These are phyloP conservation scores for Coprinopsis cinerea DNA, from an alignment of 768 basidiomycete genomes.

Conservation along the genomic window DNA sequence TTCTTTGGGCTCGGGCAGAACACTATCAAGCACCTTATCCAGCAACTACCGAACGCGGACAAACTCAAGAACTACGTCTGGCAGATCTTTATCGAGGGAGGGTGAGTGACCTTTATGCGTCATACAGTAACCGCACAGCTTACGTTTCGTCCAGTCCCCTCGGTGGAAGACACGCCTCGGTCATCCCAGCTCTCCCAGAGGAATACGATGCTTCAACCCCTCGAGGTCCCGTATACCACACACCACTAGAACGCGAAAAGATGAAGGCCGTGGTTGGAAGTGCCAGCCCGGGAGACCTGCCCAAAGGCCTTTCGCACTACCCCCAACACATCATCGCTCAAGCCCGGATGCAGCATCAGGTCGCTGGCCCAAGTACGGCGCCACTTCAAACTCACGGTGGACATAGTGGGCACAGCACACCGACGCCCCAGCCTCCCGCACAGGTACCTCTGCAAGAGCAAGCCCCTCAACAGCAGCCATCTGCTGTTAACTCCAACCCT, in stretches of 20 bases:
- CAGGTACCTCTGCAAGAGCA: conserved; percentile 12
- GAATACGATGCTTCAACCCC: conserved; percentile 52
- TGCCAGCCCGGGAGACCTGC: conserved; percentile 23
- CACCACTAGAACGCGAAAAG: conserved; percentile 25
- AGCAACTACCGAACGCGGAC: conserved; percentile 72
- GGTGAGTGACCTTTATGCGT: conserved; percentile 43
- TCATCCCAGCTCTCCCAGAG: conserved; percentile 75
- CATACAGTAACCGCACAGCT: conserved; percentile 2
- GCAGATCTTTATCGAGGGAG: conserved; percentile 83
- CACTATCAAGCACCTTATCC: conserved; percentile 86
- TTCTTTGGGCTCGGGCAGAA: conserved; percentile 86
- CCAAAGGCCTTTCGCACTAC: conserved; percentile 39
- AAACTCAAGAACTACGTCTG: conserved; percentile 75
- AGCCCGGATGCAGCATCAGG: conserved; percentile 11
- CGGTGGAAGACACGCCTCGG: conserved; percentile 77
- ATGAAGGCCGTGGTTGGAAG: conserved; percentile 21
- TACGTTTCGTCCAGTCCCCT: conserved; percentile 46
- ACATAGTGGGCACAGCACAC: too few species aligned
- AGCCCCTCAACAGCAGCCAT: background rate
- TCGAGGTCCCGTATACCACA: conserved; percentile 41
- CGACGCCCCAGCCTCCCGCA: conserved; percentile 16
- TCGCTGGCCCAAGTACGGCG: conserved; percentile 1
- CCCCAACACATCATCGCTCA: conserved; percentile 45
- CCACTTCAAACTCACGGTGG: conserved; percentile 15
- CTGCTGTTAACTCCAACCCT: background rate